Base-by-base conservation (phyloP, 768 basidiomycete genomes). In the Mycena venus region DNA sequence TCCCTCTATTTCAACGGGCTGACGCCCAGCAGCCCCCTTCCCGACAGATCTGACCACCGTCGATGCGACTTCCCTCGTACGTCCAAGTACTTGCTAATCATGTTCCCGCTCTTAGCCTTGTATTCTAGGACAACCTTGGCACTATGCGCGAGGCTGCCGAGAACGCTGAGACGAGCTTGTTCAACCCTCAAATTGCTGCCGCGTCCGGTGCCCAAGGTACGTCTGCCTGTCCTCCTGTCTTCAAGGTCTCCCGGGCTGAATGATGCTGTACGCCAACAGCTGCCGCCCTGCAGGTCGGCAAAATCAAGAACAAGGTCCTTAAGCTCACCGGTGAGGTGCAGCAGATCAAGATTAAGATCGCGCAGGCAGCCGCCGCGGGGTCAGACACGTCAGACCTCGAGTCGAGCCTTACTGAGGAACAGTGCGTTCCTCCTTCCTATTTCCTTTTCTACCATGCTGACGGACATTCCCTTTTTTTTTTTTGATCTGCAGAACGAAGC, bases 301-400 rank as follows among this genome's bases (percentile, higher is more conserved):
- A 86, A 82, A 86, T 83, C 74, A 83, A 87, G 85, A 87, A 87
- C 83, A 87, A 87, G 80, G 86, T 87, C 23, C 76, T 87, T 31
- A 87, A 87, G 79, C 80, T 87, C 65, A 85, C 84, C 63, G 85
- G 82, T 23, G 80, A 82, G 65, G 78, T 81, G 29, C 84, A 85
- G 75, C 80, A 75, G 47, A 70, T 83, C 31, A 80, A 83, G 75
- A 85, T 84, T 79, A 81, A 79, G 83, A 81, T 86, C 66, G 85
- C 84, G 15, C 79, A 84, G 68, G 84, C 84, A 2, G 51, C 81
- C 65, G 85, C 85, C 10, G 70, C 68, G 2, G 84, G 84, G 47
- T 32, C 69, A 6, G 79, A 80, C 65, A 85, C 85, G 12, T 70
- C 81, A 0, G 60, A 62, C 38, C 68, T 83, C 51, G 78, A 85